phyloP scores from a whole-genome alignment of 2,329 filamentous ascomycete genomes.

The Cladosporium colombiae region DNA sequence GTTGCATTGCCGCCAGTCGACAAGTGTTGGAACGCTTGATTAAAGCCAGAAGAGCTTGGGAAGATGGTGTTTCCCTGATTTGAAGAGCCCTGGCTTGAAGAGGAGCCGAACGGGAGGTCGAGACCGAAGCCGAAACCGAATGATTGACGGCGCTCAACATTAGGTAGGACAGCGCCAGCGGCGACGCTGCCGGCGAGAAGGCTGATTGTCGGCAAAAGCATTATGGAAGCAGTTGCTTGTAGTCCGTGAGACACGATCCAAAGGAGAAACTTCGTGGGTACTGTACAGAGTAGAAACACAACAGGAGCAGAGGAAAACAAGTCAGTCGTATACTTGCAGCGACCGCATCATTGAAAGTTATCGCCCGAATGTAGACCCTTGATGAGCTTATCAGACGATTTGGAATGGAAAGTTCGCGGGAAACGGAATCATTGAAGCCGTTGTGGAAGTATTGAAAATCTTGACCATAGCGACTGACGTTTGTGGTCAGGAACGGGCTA shows the following conservation, averaged over 20 bases:
- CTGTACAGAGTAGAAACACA: not conserved
- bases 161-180: not conserved
- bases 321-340: not conserved
- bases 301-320: not conserved
- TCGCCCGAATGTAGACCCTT: not conserved
- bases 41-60: slow-evolving; percentile 1
- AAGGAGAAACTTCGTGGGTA: not conserved
- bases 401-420: not conserved
- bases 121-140: not conserved
- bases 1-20: slow-evolving; percentile 33
- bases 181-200: not conserved
- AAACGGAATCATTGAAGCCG: not conserved
- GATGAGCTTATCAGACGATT: not conserved
- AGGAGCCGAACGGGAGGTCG: not conserved
- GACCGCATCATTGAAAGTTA: not conserved
- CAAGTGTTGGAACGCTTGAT: slow-evolving; percentile 20
- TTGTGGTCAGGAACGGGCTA: not conserved
- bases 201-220: not conserved
- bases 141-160: not conserved
- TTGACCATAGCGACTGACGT: not conserved
- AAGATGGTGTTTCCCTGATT: not conserved
- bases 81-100: not conserved
- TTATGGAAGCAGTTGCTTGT: not conserved
- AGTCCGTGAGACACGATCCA: not conserved
- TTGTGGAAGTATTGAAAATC: not conserved